These are phyloP conservation scores for Tubosaeta brunneosetosa DNA, from an alignment of 768 basidiomycete species.

Conservation along the genomic window DNA sequence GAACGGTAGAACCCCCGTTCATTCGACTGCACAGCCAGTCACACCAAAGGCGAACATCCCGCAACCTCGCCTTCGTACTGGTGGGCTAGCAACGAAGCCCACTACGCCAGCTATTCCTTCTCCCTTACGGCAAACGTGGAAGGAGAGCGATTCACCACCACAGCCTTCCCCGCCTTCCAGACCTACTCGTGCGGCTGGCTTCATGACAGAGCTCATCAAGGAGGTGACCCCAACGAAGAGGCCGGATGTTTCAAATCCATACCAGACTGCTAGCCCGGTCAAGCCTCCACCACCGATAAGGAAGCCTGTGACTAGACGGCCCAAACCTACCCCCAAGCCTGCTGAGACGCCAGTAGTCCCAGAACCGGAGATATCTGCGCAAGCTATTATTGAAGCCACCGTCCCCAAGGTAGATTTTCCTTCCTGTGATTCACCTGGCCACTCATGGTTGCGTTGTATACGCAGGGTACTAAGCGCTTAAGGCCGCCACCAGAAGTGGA, in stretches of 20 bases:
- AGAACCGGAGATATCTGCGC: conserved; percentile 42
- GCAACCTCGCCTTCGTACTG: conserved; percentile 37
- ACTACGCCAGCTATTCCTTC: conserved; percentile 66
- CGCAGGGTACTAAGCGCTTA: conserved; percentile 72
- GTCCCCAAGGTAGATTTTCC: conserved; percentile 55
- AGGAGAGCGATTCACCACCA: conserved; percentile 39
- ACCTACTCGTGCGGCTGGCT: conserved; percentile 63
- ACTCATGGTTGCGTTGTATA: conserved; percentile 1
- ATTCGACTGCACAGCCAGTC: conserved; percentile 18
- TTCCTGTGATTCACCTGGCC: conserved; percentile 3
- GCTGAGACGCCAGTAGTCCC: conserved; percentile 27
- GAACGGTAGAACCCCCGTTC: conserved; percentile 23
- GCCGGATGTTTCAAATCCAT: conserved; percentile 71
- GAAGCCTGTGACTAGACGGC: conserved; percentile 37
- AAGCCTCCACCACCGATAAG: conserved; percentile 44
- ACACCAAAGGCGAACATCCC: conserved; percentile 27
- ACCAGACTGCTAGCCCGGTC: conserved; percentile 68
- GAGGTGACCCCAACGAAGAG: conserved; percentile 62
- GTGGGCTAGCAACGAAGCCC: conserved; percentile 40
- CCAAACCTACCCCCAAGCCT: conserved; percentile 32
- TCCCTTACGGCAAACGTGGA: conserved; percentile 73
- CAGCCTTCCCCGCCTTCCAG: conserved; percentile 29
- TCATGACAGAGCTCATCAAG: conserved; percentile 67
- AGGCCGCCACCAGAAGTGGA: conserved; percentile 61
- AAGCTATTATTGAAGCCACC: conserved; percentile 73